Conservation (phyloP, 805 yeast species). For the Wickerhamiella domercqiae region DNA sequence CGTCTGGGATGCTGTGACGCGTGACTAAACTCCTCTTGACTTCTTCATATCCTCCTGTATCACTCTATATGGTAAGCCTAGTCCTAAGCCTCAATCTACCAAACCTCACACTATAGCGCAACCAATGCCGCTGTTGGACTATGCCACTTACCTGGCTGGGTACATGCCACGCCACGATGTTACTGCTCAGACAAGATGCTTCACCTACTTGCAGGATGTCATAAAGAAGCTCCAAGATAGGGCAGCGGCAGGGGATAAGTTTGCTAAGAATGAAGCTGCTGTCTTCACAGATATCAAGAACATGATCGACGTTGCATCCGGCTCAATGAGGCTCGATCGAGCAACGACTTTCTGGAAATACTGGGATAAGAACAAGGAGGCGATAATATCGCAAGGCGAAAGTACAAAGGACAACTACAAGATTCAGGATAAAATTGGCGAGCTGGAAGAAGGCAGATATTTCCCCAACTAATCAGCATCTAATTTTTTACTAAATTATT, state of each 20-base stretch:
- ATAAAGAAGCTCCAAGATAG: conserved; percentile 12
- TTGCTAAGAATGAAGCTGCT: conserved; percentile 7
- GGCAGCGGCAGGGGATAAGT: conserved; percentile 5
- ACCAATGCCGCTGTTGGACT: conserved; percentile 17
- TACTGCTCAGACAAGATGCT: conserved; percentile 23
- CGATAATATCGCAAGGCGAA: conserved; percentile 14
- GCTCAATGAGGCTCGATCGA: conserved; percentile 9
- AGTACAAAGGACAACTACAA: conserved; percentile 11
- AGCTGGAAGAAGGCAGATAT: conserved; percentile 23
- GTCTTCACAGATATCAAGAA: conserved; percentile 11
- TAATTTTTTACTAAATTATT: no score
- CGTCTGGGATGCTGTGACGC: no score
- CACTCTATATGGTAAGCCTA: no score
- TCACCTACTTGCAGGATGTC: conserved; percentile 17
- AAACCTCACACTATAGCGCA: no score
- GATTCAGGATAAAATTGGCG: conserved; percentile 15
- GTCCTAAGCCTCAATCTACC: no score
- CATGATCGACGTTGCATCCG: conserved; percentile 12
- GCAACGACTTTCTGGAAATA: conserved; percentile 25
- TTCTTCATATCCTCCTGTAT: no score
- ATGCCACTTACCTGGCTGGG: conserved; percentile 18
- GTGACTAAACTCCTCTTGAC: no score
- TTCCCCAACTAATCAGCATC: conserved; percentile 11
- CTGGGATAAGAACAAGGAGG: conserved; percentile 24
- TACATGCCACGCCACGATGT: conserved; percentile 22